Base-by-base conservation (phyloP, 1,284 basidiomycete species). In the Ganoderma resinaceum region DNA sequence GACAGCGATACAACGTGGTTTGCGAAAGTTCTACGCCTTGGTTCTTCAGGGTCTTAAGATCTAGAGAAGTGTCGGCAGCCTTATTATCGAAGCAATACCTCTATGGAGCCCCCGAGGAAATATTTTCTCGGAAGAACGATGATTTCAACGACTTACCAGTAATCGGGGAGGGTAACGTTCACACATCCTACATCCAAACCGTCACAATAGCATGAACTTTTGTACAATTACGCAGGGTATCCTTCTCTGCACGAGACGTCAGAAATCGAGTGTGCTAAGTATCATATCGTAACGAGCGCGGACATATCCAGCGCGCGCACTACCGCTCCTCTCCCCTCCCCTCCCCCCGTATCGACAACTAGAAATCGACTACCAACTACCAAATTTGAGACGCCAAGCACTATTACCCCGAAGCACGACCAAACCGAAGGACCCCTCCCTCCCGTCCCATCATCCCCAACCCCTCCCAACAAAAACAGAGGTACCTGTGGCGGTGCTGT, bases 151-250 rank as follows among this genome's bases (percentile, higher is more conserved):
- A 38, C 37, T 8, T 38, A 0, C 37, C 9, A 8, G 37, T 12
- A 3, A 38, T n/a, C n/a, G n/a, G n/a, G n/a, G n/a, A n/a, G n/a
- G n/a, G n/a, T n/a, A n/a, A n/a, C n/a, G n/a, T 49, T 49, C 46
- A 9, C 46, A n/a, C 46, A 26, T 49, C n/a, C 46, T 49, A 20
- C 3, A 49, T 1, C 23, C 20, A 49, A 49, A 11, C 26, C 6
- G n/a, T 9, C 18, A 2, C 14, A 55, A 18, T 26, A 49, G n/a
- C 23, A 26, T 23, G 23, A 26, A 49, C 46, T 49, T 49, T 55
- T 55, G 52, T 55, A 55, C 52, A 55, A 55, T 55, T 55, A 55
- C 52, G 29, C 52, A 5, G 52, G 52, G 52, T 55, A 55, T 55
- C 52, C 16, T 33, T 55, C 23, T 55, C 52, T 55, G 52, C 29